phyloP scores from a whole-genome alignment of 495 filamentous ascomycete genomes.

The Elasticomyces elasticus region DNA sequence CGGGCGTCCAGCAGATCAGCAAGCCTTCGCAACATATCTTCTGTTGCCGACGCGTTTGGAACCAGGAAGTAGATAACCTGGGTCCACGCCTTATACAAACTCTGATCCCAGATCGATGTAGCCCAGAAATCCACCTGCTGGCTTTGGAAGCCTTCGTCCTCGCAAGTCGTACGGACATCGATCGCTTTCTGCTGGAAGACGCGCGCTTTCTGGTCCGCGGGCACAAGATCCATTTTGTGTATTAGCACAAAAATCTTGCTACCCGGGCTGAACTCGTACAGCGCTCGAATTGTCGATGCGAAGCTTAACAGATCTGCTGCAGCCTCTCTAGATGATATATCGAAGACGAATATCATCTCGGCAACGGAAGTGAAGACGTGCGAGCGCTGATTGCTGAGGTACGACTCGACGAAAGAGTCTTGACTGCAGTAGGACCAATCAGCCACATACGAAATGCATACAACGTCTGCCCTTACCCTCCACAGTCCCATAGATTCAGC shows the following conservation, averaged over 20 bases:
- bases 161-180: conserved; percentile 64
- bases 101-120: conserved; percentile 97
- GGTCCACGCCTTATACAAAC: conserved; percentile 96
- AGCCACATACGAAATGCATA: not conserved
- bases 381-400: conserved; percentile 81
- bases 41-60: conserved; percentile 83
- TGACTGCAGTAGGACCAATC: conserved; percentile 46
- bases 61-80: conserved; percentile 93
- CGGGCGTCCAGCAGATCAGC: conserved; percentile 79
- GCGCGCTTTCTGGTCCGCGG: conserved; percentile 42
- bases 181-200: conserved; percentile 70
- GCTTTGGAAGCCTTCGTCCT: conserved; percentile 42
- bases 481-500: conserved; percentile 96
- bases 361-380: conserved; percentile 96
- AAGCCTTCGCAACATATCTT: conserved; percentile 66
- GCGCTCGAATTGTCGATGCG: conserved; percentile 69
- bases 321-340: conserved; percentile 90
- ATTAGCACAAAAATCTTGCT: conserved; percentile 87
- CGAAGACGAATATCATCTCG: conserved; percentile 97
- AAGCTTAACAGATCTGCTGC: conserved; percentile 85
- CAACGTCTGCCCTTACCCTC: conserved; percentile 48
- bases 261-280: conserved; percentile 70
- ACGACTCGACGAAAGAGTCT: conserved; percentile 97
- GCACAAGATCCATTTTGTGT: conserved; percentile 97
- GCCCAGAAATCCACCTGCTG: conserved; percentile 58